These are phyloP conservation scores for Boletus huronensis DNA, from an alignment of 768 basidiomycete genomes.

Conservation along the genomic window DNA sequence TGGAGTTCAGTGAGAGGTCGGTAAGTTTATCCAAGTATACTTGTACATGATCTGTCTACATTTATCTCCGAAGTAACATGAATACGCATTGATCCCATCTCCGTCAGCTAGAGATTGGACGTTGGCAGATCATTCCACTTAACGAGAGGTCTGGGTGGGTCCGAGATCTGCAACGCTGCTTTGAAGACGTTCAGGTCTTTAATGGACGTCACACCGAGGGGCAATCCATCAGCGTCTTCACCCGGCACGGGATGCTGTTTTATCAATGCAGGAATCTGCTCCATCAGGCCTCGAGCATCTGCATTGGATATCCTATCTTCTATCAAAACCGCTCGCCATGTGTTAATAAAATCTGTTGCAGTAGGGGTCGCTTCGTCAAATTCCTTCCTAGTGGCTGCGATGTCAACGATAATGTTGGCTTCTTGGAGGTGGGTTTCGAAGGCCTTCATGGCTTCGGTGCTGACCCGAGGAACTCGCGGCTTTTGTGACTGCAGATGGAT, in stretches of 20 bases:
- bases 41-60: neutral
- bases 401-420: slow-evolving; percentile 47
- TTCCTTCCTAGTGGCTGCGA: slow-evolving; percentile 48
- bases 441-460: slow-evolving; percentile 56
- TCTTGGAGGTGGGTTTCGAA: slow-evolving; percentile 54
- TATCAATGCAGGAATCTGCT: slow-evolving; percentile 54
- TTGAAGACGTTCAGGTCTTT: slow-evolving; percentile 67
- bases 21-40: neutral
- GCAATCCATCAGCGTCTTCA: slow-evolving; percentile 45
- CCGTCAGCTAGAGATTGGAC: slow-evolving; percentile 46
- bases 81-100: neutral
- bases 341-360: slow-evolving; percentile 55
- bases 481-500: slow-evolving; percentile 77
- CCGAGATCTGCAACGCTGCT: slow-evolving; percentile 49
- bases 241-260: slow-evolving; percentile 53
- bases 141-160: slow-evolving; percentile 63
- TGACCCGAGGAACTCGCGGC: slow-evolving; percentile 57
- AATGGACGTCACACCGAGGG: slow-evolving; percentile 55
- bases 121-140: slow-evolving; percentile 71
- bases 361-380: slow-evolving; percentile 56
- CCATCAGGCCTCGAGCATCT: slow-evolving; percentile 45
- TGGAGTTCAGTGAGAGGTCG: neutral
- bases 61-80: neutral
- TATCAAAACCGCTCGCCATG: slow-evolving; percentile 51
- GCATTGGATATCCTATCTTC: slow-evolving; percentile 40